Evolutionary conservation across 345 rosid species (phyloP).

Genomic region (Sonneratia alba): DNA sequence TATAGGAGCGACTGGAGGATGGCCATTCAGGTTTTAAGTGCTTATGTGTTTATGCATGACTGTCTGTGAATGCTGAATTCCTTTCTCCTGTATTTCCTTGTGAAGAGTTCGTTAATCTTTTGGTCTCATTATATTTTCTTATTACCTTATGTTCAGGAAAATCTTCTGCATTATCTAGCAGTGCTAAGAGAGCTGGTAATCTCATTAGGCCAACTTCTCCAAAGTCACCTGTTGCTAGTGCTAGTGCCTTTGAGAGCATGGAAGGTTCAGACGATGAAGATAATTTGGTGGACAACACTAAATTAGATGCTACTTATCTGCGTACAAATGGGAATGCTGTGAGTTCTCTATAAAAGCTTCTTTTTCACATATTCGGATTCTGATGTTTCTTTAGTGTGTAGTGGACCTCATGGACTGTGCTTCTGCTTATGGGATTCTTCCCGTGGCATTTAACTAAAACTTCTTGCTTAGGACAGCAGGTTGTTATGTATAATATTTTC

Average conservation of each 20-base stretch:
- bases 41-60: not conserved
- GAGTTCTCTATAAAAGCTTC: constrained; percentile 25
- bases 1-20: not conserved
- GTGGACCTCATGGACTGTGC: not conserved
- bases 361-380: not conserved
- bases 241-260: constrained; percentile 85
- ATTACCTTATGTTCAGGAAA: constrained; percentile 36
- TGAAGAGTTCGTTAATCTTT: not conserved
- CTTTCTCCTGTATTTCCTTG: not conserved
- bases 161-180: constrained; percentile 40
- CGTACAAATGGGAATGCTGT: constrained; percentile 68
- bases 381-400: not conserved
- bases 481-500: not conserved
- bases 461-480: not conserved
- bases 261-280: constrained; percentile 97
- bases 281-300: constrained; percentile 46
- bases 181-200: constrained; percentile 47
- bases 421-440: not conserved
- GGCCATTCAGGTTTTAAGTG: not conserved
- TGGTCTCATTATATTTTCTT: not conserved
- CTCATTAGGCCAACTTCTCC: constrained; percentile 77
- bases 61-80: not conserved
- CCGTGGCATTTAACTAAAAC: not conserved
- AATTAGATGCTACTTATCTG: constrained; percentile 51
- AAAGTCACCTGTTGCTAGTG: constrained; percentile 89